A percentile compares a stretch with the other conserved stretches of the same genome.
Evolutionary conservation across 148 eudicot genomes (phyloP).

Genomic region (Diospyros lotus): DNA sequence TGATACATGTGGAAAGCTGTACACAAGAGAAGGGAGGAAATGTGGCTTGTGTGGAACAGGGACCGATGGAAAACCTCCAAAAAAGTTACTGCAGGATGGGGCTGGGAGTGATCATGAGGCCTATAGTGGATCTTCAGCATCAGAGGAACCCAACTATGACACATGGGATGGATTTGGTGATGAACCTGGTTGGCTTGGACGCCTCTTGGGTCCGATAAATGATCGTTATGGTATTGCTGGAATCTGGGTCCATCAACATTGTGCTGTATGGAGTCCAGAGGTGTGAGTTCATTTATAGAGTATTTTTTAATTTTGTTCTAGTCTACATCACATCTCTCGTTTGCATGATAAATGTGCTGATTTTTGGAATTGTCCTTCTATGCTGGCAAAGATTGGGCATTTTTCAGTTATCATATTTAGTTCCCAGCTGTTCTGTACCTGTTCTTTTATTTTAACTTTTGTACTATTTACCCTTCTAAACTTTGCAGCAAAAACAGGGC

Average conservation of each 20-base stretch:
- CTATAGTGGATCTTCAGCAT: conserved; percentile 77
- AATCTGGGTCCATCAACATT: conserved; percentile 95
- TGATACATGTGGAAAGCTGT: conserved; percentile 28
- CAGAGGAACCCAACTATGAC: conserved; percentile 82
- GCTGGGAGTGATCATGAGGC: conserved; percentile 81
- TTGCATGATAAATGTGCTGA: neutral
- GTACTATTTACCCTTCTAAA: neutral
- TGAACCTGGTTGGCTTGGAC: conserved; percentile 94
- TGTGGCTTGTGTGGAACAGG: conserved; percentile 94
- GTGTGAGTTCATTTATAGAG: conserved; percentile 31
- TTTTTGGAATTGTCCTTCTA: neutral
- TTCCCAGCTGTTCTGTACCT: neutral
- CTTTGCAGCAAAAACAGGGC: neutral
- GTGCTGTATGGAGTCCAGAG: conserved; percentile 99
- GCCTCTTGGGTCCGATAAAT: conserved; percentile 86
- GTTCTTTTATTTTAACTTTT: neutral
- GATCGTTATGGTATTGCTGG: conserved; percentile 93
- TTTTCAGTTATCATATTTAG: neutral
- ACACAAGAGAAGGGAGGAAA: conserved; percentile 69
- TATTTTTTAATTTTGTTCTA: conserved; percentile 14
- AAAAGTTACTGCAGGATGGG: conserved; percentile 55
- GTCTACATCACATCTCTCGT: neutral
- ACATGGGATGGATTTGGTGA: conserved; percentile 92
- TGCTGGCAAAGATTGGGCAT: neutral
- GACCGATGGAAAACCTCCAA: conserved; percentile 89